Evolutionary conservation across 331 rosid species (phyloP), one percentile per base, ranked within the genome.

Genomic region (Cucumis variabilis): DNA sequence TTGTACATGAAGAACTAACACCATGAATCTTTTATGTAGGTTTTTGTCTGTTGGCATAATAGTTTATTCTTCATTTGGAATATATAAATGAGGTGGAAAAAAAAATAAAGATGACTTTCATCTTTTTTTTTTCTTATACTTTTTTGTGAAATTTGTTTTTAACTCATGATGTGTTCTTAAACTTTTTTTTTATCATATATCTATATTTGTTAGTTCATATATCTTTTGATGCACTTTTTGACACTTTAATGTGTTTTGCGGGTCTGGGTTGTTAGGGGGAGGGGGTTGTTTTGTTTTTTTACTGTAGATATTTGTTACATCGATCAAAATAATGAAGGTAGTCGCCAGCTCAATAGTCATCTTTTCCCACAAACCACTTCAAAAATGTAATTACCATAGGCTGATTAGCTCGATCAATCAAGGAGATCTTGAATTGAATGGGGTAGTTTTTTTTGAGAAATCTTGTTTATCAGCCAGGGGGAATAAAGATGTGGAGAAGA

Each of bases 221-320:
- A 28, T 33, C 21, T 51, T 50, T 84, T 14, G 72, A 20, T 84
- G 85, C 90, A 33, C 83, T 15, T 50, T 62, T 53, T 82, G 72
- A 33, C 62, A 58, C 72, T 53, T 67, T 62, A 58, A 53, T 85
- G 44, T 41, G 24, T 63, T 88, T 82, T 83, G 86, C 95, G 95
- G 98, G 92, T 98, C 98, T 8, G 99, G 95, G 89, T 94, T 98
- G 99, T 3, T 5, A 7, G 7, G 44, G 44, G 6, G 44, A 7
- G 44, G 2, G 5, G 44, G 4, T 41, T 0, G 6, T 41, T 41
- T 5, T 41, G 6, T 5, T 41, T 41, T 41, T 41, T 41, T 3
- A 41, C 44, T 41, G 44, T 41, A 41, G 44, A 41, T 41, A 41
- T 41, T 41, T 41, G 44, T 41, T 41, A 41, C 44, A 41, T 41